Conservation (phyloP, 140 eudicot species). For the Erigeron philadelphicus region DNA sequence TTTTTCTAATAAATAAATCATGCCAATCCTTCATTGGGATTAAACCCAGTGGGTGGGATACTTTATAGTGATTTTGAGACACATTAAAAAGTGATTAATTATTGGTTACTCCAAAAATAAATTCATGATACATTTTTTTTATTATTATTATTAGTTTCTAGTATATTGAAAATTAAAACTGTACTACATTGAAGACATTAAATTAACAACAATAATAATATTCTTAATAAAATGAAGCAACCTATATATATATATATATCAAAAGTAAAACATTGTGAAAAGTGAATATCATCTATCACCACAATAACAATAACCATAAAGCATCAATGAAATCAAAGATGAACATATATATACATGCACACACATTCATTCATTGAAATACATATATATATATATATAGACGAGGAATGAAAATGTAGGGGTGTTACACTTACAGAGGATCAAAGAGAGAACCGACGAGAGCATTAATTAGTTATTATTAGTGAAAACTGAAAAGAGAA, state of each 20-base stretch:
- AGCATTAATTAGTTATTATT: slow-evolving; percentile 4
- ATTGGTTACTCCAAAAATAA: not conserved
- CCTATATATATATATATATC: not conserved
- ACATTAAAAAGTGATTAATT: too few relatives aligned
- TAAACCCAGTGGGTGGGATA: too few relatives aligned
- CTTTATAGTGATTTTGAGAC: too few relatives aligned
- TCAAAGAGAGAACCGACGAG: slow-evolving; percentile 20
- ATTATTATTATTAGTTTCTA: too few relatives aligned
- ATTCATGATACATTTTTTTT: too few relatives aligned
- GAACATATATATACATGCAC: not conserved
- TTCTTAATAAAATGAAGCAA: too few relatives aligned
- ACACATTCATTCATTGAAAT: not conserved
- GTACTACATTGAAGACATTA: not conserved
- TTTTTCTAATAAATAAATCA: too few relatives aligned
- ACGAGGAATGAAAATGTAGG: slow-evolving; percentile 13
- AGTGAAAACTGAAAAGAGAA: not conserved
- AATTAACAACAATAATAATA: not conserved
- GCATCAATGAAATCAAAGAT: slow-evolving; percentile 10
- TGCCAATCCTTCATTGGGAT: too few relatives aligned
- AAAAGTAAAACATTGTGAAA: slow-evolving; percentile 21
- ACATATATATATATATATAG: not conserved
- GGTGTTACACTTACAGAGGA: slow-evolving; percentile 31
- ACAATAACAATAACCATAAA: not conserved
- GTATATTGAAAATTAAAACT: not conserved
- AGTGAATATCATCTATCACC: not conserved